Evolutionary conservation across 306 rosid genomes (phyloP).

Genomic region (Pyrus bretschneideri): DNA sequence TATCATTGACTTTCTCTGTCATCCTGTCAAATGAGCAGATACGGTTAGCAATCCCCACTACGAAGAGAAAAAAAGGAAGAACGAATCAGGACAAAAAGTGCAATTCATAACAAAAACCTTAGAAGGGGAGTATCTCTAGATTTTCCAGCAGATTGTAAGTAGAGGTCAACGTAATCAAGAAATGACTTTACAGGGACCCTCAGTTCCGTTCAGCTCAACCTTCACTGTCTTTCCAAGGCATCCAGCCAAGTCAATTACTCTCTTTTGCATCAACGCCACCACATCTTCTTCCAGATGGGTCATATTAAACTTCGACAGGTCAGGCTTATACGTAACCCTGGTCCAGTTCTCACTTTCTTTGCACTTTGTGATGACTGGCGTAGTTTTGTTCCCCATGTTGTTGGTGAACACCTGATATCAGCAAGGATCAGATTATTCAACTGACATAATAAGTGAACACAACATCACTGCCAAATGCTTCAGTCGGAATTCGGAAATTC

Average conservation of each 20-base stretch:
- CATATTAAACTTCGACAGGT: conserved; percentile 75
- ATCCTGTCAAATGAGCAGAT: conserved; percentile 31
- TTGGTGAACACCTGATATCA: conserved; percentile 52
- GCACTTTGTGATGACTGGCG: conserved; percentile 69
- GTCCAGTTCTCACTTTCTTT: conserved; percentile 87
- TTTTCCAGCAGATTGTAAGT: conserved; percentile 57
- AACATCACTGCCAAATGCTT: not conserved
- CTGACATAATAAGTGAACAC: not conserved
- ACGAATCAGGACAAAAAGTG: not conserved
- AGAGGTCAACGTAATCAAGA: conserved; percentile 77
- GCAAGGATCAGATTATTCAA: not conserved
- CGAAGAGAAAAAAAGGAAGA: not conserved
- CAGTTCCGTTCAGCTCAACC: conserved; percentile 72
- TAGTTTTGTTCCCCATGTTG: conserved; percentile 78
- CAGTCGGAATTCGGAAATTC: not conserved
- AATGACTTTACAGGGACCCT: conserved; percentile 55
- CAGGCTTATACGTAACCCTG: conserved; percentile 84
- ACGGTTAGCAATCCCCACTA: conserved; percentile 8
- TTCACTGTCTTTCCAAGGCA: conserved; percentile 88
- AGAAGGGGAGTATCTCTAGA: conserved; percentile 40
- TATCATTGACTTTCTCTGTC: conserved; percentile 61
- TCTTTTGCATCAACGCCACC: conserved; percentile 84
- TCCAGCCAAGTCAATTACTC: conserved; percentile 90
- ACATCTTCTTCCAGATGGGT: conserved; percentile 83
- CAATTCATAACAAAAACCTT: conserved; percentile 35